Evolutionary conservation across 352 stramenopile genomes (phyloP), one percentile per base, ranked within the genome.

Genomic region (Vaucheria bursata): DNA sequence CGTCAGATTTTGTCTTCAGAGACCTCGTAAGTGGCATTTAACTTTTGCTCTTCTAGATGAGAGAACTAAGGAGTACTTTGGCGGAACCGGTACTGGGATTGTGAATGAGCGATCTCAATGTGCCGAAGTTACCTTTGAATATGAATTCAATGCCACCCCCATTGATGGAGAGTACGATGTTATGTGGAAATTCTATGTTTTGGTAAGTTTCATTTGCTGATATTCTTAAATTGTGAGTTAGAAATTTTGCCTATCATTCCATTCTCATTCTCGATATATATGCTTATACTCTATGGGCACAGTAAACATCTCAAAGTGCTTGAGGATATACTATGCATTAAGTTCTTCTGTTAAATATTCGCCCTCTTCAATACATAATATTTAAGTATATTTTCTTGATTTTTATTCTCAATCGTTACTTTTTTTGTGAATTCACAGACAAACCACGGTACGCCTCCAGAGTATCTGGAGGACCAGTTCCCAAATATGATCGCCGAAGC

Each of bases 1-100:
- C 12, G 59, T 69, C 59, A 69, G 59, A 29, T 69, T 69, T 38
- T 69, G 59, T 38, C 59, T 69, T 8, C 59, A 69, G 59, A 12
- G 18, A 4, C 59, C 59, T 18, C 59, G 59, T 38, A 4, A 4
- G 18, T 69, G 59, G 59, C 59, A 69, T 29, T 38, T 69, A 4
- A 4, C 5, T 4, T 69, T 69, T 29, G 5, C 59, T 34, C 59
- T 69, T 6, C 59, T 69, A 18, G 59, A 69, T 38, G 59, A 69
- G 59, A 38, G 33, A 38, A 69, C 59, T 8, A 69, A 69, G 59
- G 18, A 50, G 39, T 50, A 50, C 39, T 5, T 50, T 50, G 39
- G 12, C 5, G 39, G 39, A 12, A 12, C 39, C 39, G 18, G 18
- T 69, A 38, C 45, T 25, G 45, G 45, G 12, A 59, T 59, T 59